Base-by-base conservation (phyloP, 768 basidiomycete genomes). In the Tricholoma sp. region DNA sequence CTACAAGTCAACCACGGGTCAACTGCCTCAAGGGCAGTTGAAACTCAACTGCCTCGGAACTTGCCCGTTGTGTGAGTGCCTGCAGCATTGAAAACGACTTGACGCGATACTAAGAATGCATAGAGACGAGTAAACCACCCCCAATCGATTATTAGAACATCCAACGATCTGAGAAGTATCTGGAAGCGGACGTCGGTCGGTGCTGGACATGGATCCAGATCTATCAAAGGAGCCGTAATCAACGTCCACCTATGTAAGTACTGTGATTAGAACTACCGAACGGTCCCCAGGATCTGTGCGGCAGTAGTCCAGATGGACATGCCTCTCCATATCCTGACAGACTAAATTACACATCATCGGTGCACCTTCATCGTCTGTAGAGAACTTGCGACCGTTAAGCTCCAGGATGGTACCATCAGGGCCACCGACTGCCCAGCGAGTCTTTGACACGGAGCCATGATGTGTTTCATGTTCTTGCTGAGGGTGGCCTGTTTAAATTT, bases 301-400 rank as follows among this genome's bases (percentile, higher is more conserved):
- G 61, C 84, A 86, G 56, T 78, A 81, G 59, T 80, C 82, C 32
- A 85, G 68, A 63, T 86, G 84, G 1, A 71, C 69, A 51, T 86
- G 84, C n/a, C 85, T 67, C 0, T 83, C 84, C 68, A 84, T 71
- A 12, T 79, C 69, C 1, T 76, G 72, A 59, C 83, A 86, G 27
- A 82, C 65, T 18, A 84, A 71, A 47, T 75, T 84, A 62, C 85
- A 85, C 73, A 85, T 74, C 80, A 85, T 82, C 0, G 84, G 84
- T 0, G 82, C 83, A 7, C 84, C 83, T 43, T 81, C 79, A 52
- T 83, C 82, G 21, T 76, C 74, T 0, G 77, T 60, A 14, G 75
- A 80, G 63, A 83, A 86, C 57, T 74, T 79, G 56, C 76, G 76
- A 2, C 84, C 84, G 56, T 79, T 76, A 3, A 85, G 68, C 59